These are phyloP conservation scores for Alternaria sp. DNA, from an alignment of 2,329 filamentous ascomycete species.

Conservation along the genomic window DNA sequence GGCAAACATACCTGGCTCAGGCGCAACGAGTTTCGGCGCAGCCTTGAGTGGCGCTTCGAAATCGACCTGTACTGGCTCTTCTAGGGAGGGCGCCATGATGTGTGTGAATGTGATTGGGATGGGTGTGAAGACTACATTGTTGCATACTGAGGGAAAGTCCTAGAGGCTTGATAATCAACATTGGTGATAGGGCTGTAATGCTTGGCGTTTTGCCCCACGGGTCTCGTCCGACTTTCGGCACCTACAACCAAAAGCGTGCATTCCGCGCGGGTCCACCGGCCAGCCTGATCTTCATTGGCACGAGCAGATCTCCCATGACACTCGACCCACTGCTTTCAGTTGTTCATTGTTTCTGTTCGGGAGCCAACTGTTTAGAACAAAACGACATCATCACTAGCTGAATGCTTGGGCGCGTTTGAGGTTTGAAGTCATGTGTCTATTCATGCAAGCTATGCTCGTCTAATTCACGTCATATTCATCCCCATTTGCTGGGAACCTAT, in stretches of 20 bases:
- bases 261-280: background rate
- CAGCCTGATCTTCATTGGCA: background rate
- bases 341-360: background rate
- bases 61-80: constrained; percentile 73
- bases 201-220: constrained; percentile 38
- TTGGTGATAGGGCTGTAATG: constrained; percentile 33
- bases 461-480: constrained; percentile 19
- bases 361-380: background rate
- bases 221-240: constrained; percentile 34
- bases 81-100: constrained; percentile 80
- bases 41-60: constrained; percentile 78
- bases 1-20: constrained; percentile 72
- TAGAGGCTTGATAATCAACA: constrained; percentile 45
- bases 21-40: constrained; percentile 86
- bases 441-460: constrained; percentile 30
- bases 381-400: background rate
- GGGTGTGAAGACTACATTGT: constrained; percentile 29
- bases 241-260: constrained; percentile 11
- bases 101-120: constrained; percentile 10
- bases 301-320: background rate
- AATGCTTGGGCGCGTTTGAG: background rate
- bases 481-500: background rate
- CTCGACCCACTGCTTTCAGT: background rate
- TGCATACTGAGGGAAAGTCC: constrained; percentile 29
- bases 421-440: constrained; percentile 15